These are phyloP conservation scores for Dysphania ambrosioides DNA, from an alignment of 148 eudicot genomes.

Conservation along the genomic window DNA sequence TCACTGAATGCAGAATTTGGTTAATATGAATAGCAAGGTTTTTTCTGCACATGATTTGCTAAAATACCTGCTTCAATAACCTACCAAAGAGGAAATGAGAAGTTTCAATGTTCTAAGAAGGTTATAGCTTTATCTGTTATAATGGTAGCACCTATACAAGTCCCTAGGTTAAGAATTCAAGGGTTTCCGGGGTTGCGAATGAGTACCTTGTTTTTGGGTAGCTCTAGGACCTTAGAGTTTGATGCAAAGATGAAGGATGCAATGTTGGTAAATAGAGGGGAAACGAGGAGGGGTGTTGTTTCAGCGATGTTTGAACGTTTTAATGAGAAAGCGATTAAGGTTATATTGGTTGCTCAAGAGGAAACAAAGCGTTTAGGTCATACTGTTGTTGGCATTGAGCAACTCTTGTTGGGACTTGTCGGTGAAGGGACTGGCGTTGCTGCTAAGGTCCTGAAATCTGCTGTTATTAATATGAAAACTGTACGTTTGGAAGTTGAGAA, in stretches of 20 bases:
- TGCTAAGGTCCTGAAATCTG: conserved; percentile 79
- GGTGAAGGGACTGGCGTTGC: conserved; percentile 94
- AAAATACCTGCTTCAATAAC: conserved; percentile 44
- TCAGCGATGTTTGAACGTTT: conserved; percentile 86
- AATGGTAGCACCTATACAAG: conserved; percentile 36
- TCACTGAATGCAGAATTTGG: conserved; percentile 33
- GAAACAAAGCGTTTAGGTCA: conserved; percentile 81
- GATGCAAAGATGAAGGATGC: conserved; percentile 44
- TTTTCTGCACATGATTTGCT: conserved; percentile 54
- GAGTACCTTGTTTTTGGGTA: conserved; percentile 36
- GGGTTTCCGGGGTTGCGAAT: conserved; percentile 50
- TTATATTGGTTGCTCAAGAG: conserved; percentile 87
- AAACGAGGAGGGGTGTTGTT: conserved; percentile 39
- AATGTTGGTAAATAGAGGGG: conserved; percentile 37
- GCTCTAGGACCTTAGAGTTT: conserved; percentile 33
- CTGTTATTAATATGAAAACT: conserved; percentile 72
- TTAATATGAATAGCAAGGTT: conserved; percentile 53
- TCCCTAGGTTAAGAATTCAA: conserved; percentile 39
- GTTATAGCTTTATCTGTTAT: conserved; percentile 29
- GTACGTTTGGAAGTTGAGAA: conserved; percentile 93
- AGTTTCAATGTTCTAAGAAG: conserved; percentile 39
- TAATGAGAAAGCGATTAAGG: conserved; percentile 86
- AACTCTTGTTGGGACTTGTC: conserved; percentile 78
- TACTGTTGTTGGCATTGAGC: conserved; percentile 85
- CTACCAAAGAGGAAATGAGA: conserved; percentile 34